phyloP scores from a whole-genome alignment of 1,139 yeast genomes.

The Debaryomyces singareniensis region DNA sequence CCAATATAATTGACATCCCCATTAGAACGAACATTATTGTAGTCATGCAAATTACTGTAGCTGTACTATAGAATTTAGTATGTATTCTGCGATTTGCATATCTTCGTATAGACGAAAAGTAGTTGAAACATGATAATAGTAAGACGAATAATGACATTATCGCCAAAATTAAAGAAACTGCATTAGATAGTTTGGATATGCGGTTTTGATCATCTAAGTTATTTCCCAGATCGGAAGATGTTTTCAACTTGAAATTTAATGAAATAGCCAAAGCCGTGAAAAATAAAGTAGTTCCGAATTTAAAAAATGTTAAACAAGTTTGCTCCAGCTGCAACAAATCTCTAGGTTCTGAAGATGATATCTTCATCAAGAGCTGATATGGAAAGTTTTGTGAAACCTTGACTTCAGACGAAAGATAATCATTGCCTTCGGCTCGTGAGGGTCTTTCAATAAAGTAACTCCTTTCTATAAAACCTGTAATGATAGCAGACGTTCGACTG shows the following conservation, averaged over 20 bases:
- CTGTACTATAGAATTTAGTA: slow-evolving; percentile 31
- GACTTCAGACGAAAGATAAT: slow-evolving; percentile 1
- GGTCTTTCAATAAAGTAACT: not conserved
- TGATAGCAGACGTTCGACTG: too few species aligned
- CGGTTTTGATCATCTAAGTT: slow-evolving; percentile 6
- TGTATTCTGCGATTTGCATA: slow-evolving; percentile 39
- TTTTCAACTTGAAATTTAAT: slow-evolving; percentile 43
- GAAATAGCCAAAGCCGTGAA: slow-evolving; percentile 48
- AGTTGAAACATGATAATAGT: slow-evolving; percentile 36
- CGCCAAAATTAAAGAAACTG: slow-evolving; percentile 34
- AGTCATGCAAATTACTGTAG: slow-evolving; percentile 34
- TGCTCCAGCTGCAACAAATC: slow-evolving; percentile 59
- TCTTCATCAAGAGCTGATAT: slow-evolving; percentile 27
- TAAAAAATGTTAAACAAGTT: slow-evolving; percentile 47
- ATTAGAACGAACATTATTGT: slow-evolving; percentile 35
- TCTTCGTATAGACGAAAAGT: slow-evolving; percentile 39
- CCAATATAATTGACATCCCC: slow-evolving; percentile 36
- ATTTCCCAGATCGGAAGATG: slow-evolving; percentile 13
- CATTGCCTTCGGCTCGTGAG: not conserved
- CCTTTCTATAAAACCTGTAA: not conserved
- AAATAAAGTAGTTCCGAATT: slow-evolving; percentile 44
- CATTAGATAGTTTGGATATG: slow-evolving; percentile 20
- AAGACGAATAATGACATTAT: slow-evolving; percentile 35
- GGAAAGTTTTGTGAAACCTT: slow-evolving; percentile 9
- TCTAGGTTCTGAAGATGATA: slow-evolving; percentile 50